A percentile compares a stretch with the other conserved stretches of the same genome.
These are phyloP conservation scores for Moesziomyces sp. DNA, from an alignment of 1,284 basidiomycete genomes.

Conservation along the genomic window DNA sequence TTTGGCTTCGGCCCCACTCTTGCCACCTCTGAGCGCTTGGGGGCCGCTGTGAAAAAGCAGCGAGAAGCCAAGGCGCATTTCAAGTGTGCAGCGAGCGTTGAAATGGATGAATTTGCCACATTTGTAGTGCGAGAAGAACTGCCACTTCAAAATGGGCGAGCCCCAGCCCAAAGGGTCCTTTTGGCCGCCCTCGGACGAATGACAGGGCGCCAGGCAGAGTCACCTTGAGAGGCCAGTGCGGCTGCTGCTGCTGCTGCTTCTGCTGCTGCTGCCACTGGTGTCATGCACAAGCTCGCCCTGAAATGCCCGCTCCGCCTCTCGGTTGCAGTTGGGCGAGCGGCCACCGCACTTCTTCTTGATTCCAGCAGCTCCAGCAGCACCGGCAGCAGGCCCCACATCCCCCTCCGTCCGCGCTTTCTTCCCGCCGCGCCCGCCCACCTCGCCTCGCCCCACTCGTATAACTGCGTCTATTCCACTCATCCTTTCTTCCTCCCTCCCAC, in stretches of 20 bases:
- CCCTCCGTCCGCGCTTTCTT: neutral
- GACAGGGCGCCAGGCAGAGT: constrained; percentile 32
- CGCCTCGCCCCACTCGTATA: constrained; percentile 5
- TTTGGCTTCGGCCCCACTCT: neutral
- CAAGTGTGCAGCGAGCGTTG: too few species aligned
- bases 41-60: too few species aligned
- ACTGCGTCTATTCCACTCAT: neutral
- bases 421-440: neutral
- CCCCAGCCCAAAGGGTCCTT: neutral
- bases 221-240: constrained; percentile 10
- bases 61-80: too few species aligned
- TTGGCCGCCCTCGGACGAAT: constrained; percentile 16
- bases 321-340: neutral
- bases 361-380: neutral
- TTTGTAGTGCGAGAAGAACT: constrained; percentile 38
- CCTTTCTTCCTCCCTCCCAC: constrained; percentile 2
- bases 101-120: neutral
- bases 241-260: neutral
- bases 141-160: neutral
- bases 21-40: too few species aligned
- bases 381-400: too few species aligned
- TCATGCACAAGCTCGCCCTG: constrained; percentile 16
- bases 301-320: constrained; percentile 26
- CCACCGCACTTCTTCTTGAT: neutral
- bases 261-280: too few species aligned